These are phyloP conservation scores for Saturnispora hagleri DNA, from an alignment of 805 yeast genomes.

Conservation along the genomic window DNA sequence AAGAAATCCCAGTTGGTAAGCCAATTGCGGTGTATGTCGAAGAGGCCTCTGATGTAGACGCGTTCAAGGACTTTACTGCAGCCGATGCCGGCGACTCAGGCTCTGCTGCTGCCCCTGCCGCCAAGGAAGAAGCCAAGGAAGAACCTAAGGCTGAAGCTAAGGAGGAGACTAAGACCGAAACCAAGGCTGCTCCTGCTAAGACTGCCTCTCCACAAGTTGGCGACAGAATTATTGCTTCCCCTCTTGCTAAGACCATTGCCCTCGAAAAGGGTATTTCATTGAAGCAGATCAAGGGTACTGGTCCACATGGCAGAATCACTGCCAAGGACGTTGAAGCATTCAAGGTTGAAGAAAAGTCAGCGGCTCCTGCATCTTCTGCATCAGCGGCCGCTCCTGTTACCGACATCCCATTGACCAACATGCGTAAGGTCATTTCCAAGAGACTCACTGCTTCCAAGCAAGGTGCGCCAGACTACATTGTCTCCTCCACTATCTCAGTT, in stretches of 20 bases:
- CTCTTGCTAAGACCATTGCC: conserved; percentile 88
- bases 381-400: conserved; percentile 47
- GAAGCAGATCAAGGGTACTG: conserved; percentile 80
- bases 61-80: conserved; percentile 77
- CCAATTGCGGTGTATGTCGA: conserved; percentile 97
- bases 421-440: conserved; percentile 90
- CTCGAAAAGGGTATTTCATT: conserved; percentile 84
- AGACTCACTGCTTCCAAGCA: conserved; percentile 83
- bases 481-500: conserved; percentile 79
- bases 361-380: conserved; percentile 33
- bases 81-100: conserved; percentile 62
- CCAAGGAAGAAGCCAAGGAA: conserved; percentile 63
- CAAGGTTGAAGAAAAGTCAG: conserved; percentile 20
- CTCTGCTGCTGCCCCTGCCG: conserved; percentile 42
- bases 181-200: conserved; percentile 23
- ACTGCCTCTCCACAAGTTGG: conserved; percentile 31
- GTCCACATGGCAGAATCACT: conserved; percentile 91
- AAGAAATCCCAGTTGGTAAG: conserved; percentile 87
- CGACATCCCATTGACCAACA: conserved; percentile 79
- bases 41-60: conserved; percentile 72
- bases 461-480: conserved; percentile 85
- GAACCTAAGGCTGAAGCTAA: conserved; percentile 33
- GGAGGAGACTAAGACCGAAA: conserved; percentile 9
- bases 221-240: conserved; percentile 85
- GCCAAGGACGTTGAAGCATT: conserved; percentile 76